These are phyloP conservation scores for Coemansia sp. DNA, from an alignment of 192 early-diverging fungal genomes.

Conservation along the genomic window DNA sequence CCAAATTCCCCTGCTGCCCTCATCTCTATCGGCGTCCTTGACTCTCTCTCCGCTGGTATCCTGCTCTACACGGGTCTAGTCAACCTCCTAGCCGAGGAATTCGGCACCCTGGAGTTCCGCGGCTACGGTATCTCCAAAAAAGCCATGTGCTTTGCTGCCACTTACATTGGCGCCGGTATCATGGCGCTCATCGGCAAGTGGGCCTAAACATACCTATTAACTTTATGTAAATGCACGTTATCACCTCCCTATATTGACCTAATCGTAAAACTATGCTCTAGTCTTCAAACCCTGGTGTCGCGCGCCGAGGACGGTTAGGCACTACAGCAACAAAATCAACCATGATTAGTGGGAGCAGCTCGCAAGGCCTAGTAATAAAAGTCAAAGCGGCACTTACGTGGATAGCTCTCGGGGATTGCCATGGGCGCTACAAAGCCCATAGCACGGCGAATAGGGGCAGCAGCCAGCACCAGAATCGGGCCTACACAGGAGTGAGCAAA, in stretches of 20 bases:
- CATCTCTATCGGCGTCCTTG: slow-evolving; percentile 67
- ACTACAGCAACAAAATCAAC: slow-evolving; percentile 22
- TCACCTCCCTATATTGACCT: not conserved
- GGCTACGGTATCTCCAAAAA: slow-evolving; percentile 49
- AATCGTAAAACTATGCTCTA: not conserved
- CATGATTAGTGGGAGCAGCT: not conserved
- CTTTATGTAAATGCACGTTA: slow-evolving; percentile 10
- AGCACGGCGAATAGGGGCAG: slow-evolving; percentile 31
- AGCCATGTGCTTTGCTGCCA: slow-evolving; percentile 54
- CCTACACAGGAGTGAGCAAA: slow-evolving; percentile 16
- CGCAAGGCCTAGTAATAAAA: no score
- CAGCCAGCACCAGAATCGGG: slow-evolving; percentile 33
- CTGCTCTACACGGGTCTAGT: slow-evolving; percentile 75
- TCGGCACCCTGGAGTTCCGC: slow-evolving; percentile 60
- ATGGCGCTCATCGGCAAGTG: slow-evolving; percentile 81
- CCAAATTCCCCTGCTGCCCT: slow-evolving; percentile 59
- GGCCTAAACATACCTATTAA: slow-evolving; percentile 47
- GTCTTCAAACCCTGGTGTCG: slow-evolving; percentile 42
- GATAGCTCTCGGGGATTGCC: slow-evolving; percentile 36
- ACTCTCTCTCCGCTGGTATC: slow-evolving; percentile 79
- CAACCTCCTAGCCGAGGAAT: slow-evolving; percentile 68
- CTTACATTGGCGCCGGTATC: slow-evolving; percentile 67
- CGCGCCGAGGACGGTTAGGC: slow-evolving; percentile 36
- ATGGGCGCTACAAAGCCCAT: slow-evolving; percentile 30
- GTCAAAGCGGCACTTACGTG: slow-evolving; percentile 25